Conservation (phyloP, 2,329 filamentous ascomycete species). For the Ophiocordyceps unilateralis region DNA sequence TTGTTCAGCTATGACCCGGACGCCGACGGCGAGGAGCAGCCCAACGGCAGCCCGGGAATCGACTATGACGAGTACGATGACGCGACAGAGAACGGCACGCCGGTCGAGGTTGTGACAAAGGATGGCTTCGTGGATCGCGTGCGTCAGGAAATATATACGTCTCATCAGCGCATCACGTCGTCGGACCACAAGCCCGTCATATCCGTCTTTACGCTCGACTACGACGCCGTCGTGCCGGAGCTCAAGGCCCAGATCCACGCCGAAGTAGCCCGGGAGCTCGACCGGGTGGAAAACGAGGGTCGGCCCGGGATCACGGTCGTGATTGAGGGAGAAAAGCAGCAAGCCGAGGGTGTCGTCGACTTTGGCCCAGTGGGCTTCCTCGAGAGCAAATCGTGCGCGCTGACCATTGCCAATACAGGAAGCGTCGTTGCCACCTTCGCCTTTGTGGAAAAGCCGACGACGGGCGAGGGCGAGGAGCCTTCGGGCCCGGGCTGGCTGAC, state of each 20-base stretch:
- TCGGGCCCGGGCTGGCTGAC: slow-evolving; percentile 46
- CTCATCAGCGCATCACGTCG: slow-evolving; percentile 76
- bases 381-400: slow-evolving; percentile 41
- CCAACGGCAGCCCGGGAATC: slow-evolving; percentile 15
- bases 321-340: slow-evolving; percentile 39
- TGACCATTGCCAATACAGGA: slow-evolving; percentile 89
- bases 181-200: slow-evolving; percentile 91
- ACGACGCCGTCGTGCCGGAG: slow-evolving; percentile 72
- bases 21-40: slow-evolving; percentile 38
- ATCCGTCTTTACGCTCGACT: slow-evolving; percentile 68
- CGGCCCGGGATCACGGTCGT: slow-evolving; percentile 70
- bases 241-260: slow-evolving; percentile 70
- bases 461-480: slow-evolving; percentile 10
- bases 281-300: slow-evolving; percentile 81
- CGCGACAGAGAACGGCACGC: slow-evolving; percentile 25
- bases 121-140: slow-evolving; percentile 36
- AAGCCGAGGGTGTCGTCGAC: slow-evolving; percentile 40
- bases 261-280: slow-evolving; percentile 74
- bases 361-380: slow-evolving; percentile 63
- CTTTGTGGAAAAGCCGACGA: slow-evolving; percentile 56
- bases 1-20: slow-evolving; percentile 86
- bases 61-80: slow-evolving; percentile 45
- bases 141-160: slow-evolving; percentile 52
- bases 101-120: slow-evolving; percentile 26
- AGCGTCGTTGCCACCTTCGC: slow-evolving; percentile 62